A percentile compares a stretch with the other conserved stretches of the same genome.
Evolutionary conservation across 176 grass and related monocot genomes (phyloP).

Genomic region (Themeda triandra): DNA sequence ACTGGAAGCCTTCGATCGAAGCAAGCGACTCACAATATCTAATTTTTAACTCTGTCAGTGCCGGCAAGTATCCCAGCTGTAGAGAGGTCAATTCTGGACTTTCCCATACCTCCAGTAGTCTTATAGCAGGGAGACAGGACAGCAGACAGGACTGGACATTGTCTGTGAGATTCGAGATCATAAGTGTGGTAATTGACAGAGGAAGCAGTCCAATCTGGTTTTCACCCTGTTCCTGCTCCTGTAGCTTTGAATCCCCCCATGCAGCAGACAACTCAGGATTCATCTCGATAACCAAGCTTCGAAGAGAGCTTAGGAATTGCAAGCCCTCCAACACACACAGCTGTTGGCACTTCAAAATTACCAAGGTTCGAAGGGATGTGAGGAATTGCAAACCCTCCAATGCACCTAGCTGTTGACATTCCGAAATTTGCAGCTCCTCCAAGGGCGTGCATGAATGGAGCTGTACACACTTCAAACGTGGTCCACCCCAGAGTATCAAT

Average conservation of each 20-base stretch:
- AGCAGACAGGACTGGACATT: neutral
- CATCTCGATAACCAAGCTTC: neutral
- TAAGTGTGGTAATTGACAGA: neutral
- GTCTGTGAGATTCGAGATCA: neutral
- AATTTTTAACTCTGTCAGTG: neutral
- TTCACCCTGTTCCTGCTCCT: neutral
- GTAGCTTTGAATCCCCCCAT: neutral
- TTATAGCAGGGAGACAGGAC: neutral
- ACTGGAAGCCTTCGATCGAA: neutral
- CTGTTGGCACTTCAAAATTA: neutral
- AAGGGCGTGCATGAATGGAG: neutral
- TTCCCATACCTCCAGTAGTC: accelerated
- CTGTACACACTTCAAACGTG: neutral
- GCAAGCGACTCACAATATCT: neutral
- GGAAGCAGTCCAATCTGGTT: neutral
- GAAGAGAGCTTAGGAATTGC: neutral
- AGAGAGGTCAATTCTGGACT: neutral
- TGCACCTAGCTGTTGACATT: too few relatives aligned
- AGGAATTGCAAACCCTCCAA: neutral
- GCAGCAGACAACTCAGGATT: neutral
- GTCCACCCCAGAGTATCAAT: too few relatives aligned
- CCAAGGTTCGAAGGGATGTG: too few relatives aligned
- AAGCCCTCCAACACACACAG: conserved; percentile 18
- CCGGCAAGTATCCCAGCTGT: neutral
- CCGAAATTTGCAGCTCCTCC: too few relatives aligned